Conservation (phyloP, 2,329 filamentous ascomycete genomes). For the Myriangium duriaei region DNA sequence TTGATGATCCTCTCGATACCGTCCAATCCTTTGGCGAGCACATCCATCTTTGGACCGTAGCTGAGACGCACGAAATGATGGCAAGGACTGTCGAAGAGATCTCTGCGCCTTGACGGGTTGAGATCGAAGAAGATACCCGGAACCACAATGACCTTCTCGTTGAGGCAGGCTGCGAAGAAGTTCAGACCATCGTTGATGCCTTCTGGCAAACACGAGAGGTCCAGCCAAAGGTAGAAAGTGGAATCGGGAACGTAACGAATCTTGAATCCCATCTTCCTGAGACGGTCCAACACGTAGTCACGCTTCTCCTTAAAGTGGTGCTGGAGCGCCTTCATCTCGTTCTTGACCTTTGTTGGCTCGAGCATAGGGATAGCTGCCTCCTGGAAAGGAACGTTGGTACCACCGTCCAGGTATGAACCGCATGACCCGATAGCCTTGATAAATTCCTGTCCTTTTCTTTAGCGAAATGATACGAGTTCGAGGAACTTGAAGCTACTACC, state of each 20-base stretch:
- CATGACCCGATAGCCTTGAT: constrained; percentile 86
- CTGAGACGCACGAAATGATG: constrained; percentile 79
- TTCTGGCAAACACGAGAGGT: constrained; percentile 53
- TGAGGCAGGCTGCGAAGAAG: constrained; percentile 89
- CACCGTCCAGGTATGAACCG: constrained; percentile 87
- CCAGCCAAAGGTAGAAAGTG: constrained; percentile 86
- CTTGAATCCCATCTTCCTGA: constrained; percentile 75
- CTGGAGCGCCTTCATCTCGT: constrained; percentile 84
- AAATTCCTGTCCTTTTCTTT: no score
- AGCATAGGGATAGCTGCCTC: constrained; percentile 88
- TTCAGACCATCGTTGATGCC: constrained; percentile 85
- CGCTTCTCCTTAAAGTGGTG: constrained; percentile 84
- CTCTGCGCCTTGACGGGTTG: constrained; percentile 77
- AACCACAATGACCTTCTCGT: constrained; percentile 92
- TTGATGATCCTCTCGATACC: constrained; percentile 72
- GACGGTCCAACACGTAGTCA: constrained; percentile 72
- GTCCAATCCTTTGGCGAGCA: constrained; percentile 65
- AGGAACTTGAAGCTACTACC: no score
- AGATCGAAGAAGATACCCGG: constrained; percentile 97
- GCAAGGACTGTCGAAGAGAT: constrained; percentile 88
- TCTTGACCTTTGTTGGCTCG: constrained; percentile 66
- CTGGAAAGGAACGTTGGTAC: constrained; percentile 90
- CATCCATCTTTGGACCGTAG: constrained; percentile 72
- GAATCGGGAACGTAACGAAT: constrained; percentile 71
- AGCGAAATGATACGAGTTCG: no score